Base-by-base conservation (phyloP, 164 flowering plant species). In the Liriodendron chinense region DNA sequence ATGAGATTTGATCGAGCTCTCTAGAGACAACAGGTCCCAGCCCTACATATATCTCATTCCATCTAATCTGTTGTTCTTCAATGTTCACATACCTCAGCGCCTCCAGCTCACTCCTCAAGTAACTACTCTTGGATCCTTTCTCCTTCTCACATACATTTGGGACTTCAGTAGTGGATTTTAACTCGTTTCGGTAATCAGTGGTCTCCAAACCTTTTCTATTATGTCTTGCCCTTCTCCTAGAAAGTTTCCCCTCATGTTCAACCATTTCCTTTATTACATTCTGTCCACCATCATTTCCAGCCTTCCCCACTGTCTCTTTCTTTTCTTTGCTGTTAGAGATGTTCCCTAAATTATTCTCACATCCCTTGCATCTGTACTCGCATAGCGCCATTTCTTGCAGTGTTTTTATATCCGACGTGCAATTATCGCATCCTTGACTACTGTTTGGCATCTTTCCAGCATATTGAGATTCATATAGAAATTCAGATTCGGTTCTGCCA, bases 31-130 rank as follows among this genome's bases (percentile, higher is more conserved):
- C 69, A 72, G 85, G 76, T 7, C 80, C 84, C 71, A 94, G 83
- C 7, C 88, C 89, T 70, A 75, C 56, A 77, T 84, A 89, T 14
- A 94, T 77, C 76, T 78, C 86, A 65, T 67, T 81, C 98, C 98
- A 94, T 77, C 82, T 70, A 70, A 76, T 87, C 78, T 75, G 73
- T 79, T 94, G 98, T 10, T 71, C 82, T 53, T 78, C 89, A 61
- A 72, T 34, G 49, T 82, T 74, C 48, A 72, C 80, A 85, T 77
- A 84, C 88, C 92, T 87, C 80, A 93, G 43, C 7, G 79, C 85
- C 79, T 86, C 90, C 90, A 93, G 57, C 74, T 86, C 87, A 70
- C 74, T 74, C 81, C 92, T 87, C 3, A 90, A 77, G 80, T 91
- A 91, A 71, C 26, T 28, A 18, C 50, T 83, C 83, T 82, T 83